phyloP scores from a whole-genome alignment of 192 early-diverging fungal genomes.

The Coemansia sp. region DNA sequence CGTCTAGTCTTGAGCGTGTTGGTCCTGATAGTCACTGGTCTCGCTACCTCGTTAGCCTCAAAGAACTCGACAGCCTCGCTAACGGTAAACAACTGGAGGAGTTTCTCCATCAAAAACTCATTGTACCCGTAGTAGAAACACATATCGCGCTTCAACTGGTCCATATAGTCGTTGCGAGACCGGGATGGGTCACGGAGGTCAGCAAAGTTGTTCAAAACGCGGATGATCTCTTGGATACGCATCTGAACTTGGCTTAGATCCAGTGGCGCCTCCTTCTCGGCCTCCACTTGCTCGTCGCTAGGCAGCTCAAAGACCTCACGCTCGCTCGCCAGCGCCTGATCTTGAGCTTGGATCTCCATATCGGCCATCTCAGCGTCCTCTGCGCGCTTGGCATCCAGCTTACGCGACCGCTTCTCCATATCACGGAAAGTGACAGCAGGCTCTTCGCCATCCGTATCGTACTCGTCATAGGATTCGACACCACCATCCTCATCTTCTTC shows the following conservation, averaged over 20 bases:
- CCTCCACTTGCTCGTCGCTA: slow-evolving; percentile 66
- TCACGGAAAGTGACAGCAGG: slow-evolving; percentile 56
- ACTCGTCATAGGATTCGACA: slow-evolving; percentile 55
- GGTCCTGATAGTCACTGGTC: slow-evolving; percentile 95
- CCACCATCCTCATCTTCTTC: slow-evolving; percentile 30
- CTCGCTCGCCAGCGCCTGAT: slow-evolving; percentile 58
- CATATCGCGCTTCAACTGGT: slow-evolving; percentile 88
- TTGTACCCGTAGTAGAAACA: slow-evolving; percentile 95
- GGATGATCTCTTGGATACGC: slow-evolving; percentile 90
- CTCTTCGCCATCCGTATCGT: slow-evolving; percentile 46
- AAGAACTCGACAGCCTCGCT: slow-evolving; percentile 97
- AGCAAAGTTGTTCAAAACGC: slow-evolving; percentile 89
- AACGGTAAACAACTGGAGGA: slow-evolving; percentile 89
- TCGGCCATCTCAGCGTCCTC: slow-evolving; percentile 71
- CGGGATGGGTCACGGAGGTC: slow-evolving; percentile 74
- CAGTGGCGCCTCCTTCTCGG: slow-evolving; percentile 64
- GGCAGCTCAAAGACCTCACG: slow-evolving; percentile 62
- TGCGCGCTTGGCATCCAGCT: slow-evolving; percentile 59
- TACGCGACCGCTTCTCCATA: slow-evolving; percentile 76
- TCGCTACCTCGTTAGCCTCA: slow-evolving; percentile 96
- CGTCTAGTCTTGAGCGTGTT: slow-evolving; percentile 96
- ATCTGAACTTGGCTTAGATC: slow-evolving; percentile 79
- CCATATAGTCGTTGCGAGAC: slow-evolving; percentile 84
- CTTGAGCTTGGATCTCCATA: slow-evolving; percentile 69
- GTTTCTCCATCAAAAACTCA: slow-evolving; percentile 87